phyloP scores from a whole-genome alignment of 75 land plant species.

The Chamaecyparis obtusa region DNA sequence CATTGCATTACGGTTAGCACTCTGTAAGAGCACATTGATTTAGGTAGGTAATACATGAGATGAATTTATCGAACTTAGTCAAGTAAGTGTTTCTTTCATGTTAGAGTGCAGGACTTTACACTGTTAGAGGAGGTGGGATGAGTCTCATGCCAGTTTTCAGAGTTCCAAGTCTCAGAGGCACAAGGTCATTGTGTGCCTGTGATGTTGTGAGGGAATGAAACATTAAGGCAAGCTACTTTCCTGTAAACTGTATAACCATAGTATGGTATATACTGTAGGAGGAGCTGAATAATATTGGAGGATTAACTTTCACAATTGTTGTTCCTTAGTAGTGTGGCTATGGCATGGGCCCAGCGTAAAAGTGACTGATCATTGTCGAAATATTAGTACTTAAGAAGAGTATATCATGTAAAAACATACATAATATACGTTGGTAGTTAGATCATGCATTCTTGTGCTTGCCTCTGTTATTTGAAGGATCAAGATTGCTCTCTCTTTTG shows the following conservation, averaged over 20 bases:
- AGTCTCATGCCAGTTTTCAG: neutral
- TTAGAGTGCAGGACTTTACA: neutral
- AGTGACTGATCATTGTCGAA: neutral
- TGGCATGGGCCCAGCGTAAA: neutral
- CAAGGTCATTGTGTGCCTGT: neutral
- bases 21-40: neutral
- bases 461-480: neutral
- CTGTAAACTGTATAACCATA: neutral
- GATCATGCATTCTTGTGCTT: neutral
- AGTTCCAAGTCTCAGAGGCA: neutral
- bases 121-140: neutral
- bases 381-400: neutral
- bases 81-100: neutral
- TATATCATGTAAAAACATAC: neutral
- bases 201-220: neutral
- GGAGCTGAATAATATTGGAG: conserved; percentile 3
- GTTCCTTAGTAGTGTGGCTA: neutral
- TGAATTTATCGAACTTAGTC: neutral
- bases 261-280: neutral
- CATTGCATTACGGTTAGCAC: neutral
- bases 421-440: neutral
- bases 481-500: neutral
- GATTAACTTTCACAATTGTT: neutral
- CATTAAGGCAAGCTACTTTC: neutral
- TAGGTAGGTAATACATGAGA: neutral